Evolutionary conservation across 208 protist genomes (phyloP).

Genomic region (Trypanosoma conorhini): DNA sequence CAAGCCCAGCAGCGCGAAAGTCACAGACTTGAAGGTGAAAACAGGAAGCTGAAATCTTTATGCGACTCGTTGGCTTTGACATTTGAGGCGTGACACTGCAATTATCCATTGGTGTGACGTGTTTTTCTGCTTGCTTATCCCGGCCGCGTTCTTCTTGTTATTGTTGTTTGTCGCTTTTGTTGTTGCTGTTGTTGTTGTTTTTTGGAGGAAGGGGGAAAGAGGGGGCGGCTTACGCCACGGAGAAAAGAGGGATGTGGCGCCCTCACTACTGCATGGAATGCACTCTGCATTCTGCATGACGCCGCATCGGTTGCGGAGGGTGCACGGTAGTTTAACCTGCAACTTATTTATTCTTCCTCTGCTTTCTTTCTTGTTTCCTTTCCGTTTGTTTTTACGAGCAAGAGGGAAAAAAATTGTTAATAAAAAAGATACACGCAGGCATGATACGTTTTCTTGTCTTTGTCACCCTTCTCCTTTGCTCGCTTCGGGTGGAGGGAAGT

Average conservation of each 20-base stretch:
- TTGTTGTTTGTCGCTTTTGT: background rate
- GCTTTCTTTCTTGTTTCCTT: conserved; percentile 1
- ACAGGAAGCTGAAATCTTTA: conserved; percentile 56
- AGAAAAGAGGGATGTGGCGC: background rate
- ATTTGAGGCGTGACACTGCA: conserved; percentile 31
- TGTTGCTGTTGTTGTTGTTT: background rate
- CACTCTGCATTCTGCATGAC: background rate
- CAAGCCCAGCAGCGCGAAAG: conserved; percentile 66
- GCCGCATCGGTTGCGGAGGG: background rate
- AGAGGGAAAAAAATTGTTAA: background rate
- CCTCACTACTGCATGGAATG: background rate
- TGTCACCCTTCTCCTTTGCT: conserved; percentile 25
- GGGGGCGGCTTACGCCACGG: background rate
- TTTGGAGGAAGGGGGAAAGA: background rate
- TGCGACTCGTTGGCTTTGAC: conserved; percentile 68
- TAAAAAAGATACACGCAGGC: conserved; percentile 4
- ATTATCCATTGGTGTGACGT: background rate
- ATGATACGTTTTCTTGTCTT: conserved; percentile 24
- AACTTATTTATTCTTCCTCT: background rate
- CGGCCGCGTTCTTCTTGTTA: background rate
- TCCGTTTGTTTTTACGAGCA: background rate
- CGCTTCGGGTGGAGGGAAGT: conserved; percentile 20
- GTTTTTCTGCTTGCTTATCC: background rate
- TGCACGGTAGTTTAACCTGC: background rate
- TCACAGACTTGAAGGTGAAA: conserved; percentile 65